Evolutionary conservation across 768 basidiomycete species (phyloP), one percentile per base, ranked within the genome.

Genomic region (Kwoniella europaea): DNA sequence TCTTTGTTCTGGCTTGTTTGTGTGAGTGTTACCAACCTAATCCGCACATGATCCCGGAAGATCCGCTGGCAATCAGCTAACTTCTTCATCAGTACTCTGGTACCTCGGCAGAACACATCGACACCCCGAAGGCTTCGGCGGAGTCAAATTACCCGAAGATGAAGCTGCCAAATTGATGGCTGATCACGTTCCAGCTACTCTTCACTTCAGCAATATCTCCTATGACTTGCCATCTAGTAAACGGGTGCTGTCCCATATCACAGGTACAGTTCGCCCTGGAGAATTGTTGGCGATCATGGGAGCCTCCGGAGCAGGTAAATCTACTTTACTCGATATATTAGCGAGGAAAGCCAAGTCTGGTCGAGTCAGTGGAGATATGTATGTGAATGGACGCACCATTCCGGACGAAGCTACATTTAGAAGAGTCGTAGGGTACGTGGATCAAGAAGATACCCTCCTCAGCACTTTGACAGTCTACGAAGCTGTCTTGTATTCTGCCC

Each of bases 361-460:
- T 0, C 55, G n/a, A 4, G 91, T 95, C 7, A 82, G 84, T 44
- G 95, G 95, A 2, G 87, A 87, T 35, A 91, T 90, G 46, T 88
- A 93, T 20, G 90, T 98, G 63, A 98, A 98, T 78, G 95, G 96
- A 0, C 87, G 92, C 3, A 87, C 88, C 69, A 90, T 96, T 27
- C 79, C 77, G 10, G 85, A 86, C 55, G 87, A 92, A 82, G 84
- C 86, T 27, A 88, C 91, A 80, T 97, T 93, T 86, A 90, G 89
- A 82, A 88, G 89, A 44, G 91, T 98, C 5, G 89, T 91, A 73
- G 97, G 97, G 41, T 99, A 92, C 74, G 97, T 99, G 55, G 96
- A 99, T 81, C 97, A 99, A 84, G 97, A 98, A 83, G 97, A 99
- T 82, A 97, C 94, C 10, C 85, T 99, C 73, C 96, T 99, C 92